phyloP scores from a whole-genome alignment of 148 eudicot genomes.

The Silene conica region DNA sequence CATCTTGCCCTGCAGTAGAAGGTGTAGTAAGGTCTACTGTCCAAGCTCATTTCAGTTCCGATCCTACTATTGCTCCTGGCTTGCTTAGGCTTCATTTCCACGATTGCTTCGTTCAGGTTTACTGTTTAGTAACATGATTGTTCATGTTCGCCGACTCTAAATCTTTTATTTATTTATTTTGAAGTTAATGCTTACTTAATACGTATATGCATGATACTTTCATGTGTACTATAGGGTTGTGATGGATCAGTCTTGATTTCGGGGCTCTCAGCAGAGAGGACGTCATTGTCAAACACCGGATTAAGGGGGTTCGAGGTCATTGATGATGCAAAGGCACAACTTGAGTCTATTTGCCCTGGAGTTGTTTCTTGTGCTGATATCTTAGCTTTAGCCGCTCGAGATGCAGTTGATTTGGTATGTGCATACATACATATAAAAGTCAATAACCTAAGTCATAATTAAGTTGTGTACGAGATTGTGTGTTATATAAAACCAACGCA shows the following conservation, averaged over 20 bases:
- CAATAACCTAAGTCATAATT: no score
- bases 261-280: conserved; percentile 52
- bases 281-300: conserved; percentile 47
- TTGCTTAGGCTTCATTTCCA: conserved; percentile 67
- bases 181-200: no score
- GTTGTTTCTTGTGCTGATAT: conserved; percentile 83
- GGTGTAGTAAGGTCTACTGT: conserved; percentile 53
- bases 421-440: no score
- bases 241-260: conserved; percentile 62
- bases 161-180: no score
- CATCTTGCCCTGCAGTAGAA: conserved; percentile 51
- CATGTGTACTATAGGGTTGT: conserved; percentile 44
- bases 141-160: no score
- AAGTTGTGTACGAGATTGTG: no score
- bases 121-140: no score
- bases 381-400: conserved; percentile 73
- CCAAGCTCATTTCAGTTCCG: conserved; percentile 38
- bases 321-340: conserved; percentile 63
- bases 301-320: conserved; percentile 66
- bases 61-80: conserved; percentile 62
- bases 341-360: conserved; percentile 67
- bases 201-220: not conserved
- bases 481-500: no score
- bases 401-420: conserved; percentile 61
- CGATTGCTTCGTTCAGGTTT: conserved; percentile 74